Conservation (phyloP, 1,139 yeast genomes). For the Blastobotrys indianensis region DNA sequence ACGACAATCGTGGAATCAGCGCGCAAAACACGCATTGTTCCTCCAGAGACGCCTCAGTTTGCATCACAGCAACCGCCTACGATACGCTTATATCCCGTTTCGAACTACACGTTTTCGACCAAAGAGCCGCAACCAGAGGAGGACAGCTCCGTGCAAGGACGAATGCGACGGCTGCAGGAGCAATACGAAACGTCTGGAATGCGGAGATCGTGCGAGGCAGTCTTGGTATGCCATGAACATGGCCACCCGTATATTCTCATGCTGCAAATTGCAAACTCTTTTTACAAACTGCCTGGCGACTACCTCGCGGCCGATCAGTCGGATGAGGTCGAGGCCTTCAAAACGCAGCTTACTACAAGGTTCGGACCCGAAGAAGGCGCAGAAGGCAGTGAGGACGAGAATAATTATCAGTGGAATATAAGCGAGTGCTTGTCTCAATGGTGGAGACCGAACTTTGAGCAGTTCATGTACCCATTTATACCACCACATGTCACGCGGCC, state of each 20-base stretch:
- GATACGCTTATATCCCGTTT: conserved; percentile 31
- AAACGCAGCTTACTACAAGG: conserved; percentile 27
- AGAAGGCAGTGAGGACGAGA: conserved; percentile 16
- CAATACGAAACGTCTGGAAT: conserved; percentile 33
- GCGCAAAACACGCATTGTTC: conserved; percentile 7
- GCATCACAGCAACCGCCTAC: conserved; percentile 23
- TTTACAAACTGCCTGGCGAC: conserved; percentile 36
- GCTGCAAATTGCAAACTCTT: conserved; percentile 31
- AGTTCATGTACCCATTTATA: conserved; percentile 35
- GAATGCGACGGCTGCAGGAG: conserved; percentile 28
- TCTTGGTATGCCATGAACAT: conserved; percentile 34
- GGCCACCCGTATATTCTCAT: conserved; percentile 35
- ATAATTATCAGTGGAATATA: conserved; percentile 29
- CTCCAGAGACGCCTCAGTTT: conserved; percentile 15
- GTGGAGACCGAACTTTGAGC: conserved; percentile 38
- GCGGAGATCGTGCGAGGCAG: conserved; percentile 34
- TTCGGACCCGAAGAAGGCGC: conserved; percentile 22
- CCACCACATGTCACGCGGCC: conserved; percentile 35
- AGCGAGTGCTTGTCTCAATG: conserved; percentile 36
- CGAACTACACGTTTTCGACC: conserved; percentile 33
- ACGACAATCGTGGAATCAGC: conserved; percentile 7
- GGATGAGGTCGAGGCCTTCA: conserved; percentile 30
- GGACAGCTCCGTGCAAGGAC: conserved; percentile 29
- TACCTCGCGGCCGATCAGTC: conserved; percentile 28
- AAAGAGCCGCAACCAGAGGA: conserved; percentile 33